Evolutionary conservation across 2,329 filamentous ascomycete genomes (phyloP), one percentile per base, ranked within the genome.

Genomic region (Colletotrichum sp.): DNA sequence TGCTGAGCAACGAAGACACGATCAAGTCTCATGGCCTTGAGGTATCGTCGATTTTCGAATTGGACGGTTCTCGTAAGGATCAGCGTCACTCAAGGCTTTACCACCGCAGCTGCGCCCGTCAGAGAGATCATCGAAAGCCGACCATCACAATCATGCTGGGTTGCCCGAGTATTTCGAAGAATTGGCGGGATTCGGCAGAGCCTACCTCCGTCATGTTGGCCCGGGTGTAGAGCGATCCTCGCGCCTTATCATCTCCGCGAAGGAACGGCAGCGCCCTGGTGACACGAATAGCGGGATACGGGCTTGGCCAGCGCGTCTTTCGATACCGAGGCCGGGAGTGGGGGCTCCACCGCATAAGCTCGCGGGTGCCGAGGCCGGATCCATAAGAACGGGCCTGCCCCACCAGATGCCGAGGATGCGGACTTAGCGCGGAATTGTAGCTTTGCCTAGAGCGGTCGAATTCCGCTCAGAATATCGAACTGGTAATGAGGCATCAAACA

Each of bases 291-390:
- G 66, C 58, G 38, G 64, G 67, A 58, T 52, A 6, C 57, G 65
- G 64, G 26, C 55, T 55, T 30, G 52, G 30, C 26, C 16, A 28
- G 9, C 12, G 3, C 55, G 38, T 36, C 32, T 38, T 15, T 55
- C 13, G n/a, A 26, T 55, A 24, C 72, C 68, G 72, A 75, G 68
- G 72, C 72, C 72, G 67, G 67, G 6, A 34, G 18, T 10, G 34
- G 16, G 7, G 21, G 34, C 8, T 18, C 72, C 67, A 52, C 61
- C 55, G 24, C 63, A 36, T 43, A 72, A 48, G 61, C 68, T 67
- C 13, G 16, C 61, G 36, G 72, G 16, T 67, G 72, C 72, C 63
- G 72, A 67, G 61, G 36, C 55, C 68, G 68, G 63, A 36, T 28
- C 68, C n/a, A 57, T 6, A 43, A 26, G 28, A 66, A 72, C 72